phyloP scores from a whole-genome alignment of 1,284 basidiomycete genomes.

The Ganoderma leucocontextum region DNA sequence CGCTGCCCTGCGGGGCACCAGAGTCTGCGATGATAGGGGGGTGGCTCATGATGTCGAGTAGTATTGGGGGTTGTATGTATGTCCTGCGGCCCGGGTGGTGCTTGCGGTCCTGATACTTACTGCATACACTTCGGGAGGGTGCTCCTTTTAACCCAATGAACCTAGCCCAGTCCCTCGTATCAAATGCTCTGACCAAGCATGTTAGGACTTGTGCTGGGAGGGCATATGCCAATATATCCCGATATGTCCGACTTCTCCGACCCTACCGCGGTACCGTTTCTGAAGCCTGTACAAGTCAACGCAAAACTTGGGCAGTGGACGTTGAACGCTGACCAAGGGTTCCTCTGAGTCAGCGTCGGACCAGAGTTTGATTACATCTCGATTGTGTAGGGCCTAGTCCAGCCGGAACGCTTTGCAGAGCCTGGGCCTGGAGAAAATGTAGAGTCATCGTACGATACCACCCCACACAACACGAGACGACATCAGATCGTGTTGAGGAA shows the following conservation, averaged over 20 bases:
- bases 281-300: too few relatives aligned
- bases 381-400: too few relatives aligned
- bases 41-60: background rate
- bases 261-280: background rate
- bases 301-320: too few relatives aligned
- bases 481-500: too few relatives aligned
- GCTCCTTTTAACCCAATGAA: background rate
- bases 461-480: too few relatives aligned
- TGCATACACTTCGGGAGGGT: background rate
- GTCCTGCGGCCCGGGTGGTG: background rate
- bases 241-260: background rate
- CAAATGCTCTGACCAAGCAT: background rate
- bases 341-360: too few relatives aligned
- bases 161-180: background rate
- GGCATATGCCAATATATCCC: too few relatives aligned
- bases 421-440: too few relatives aligned
- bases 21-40: slow-evolving; percentile 4
- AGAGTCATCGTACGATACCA: too few relatives aligned
- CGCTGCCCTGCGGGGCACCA: slow-evolving; percentile 3
- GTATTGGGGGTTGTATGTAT: background rate
- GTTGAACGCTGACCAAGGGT: too few relatives aligned
- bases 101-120: background rate
- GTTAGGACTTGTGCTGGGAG: background rate
- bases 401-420: too few relatives aligned
- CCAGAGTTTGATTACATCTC: too few relatives aligned